phyloP scores from a whole-genome alignment of 176 grass and related monocot species.

The Carex cristatella region DNA sequence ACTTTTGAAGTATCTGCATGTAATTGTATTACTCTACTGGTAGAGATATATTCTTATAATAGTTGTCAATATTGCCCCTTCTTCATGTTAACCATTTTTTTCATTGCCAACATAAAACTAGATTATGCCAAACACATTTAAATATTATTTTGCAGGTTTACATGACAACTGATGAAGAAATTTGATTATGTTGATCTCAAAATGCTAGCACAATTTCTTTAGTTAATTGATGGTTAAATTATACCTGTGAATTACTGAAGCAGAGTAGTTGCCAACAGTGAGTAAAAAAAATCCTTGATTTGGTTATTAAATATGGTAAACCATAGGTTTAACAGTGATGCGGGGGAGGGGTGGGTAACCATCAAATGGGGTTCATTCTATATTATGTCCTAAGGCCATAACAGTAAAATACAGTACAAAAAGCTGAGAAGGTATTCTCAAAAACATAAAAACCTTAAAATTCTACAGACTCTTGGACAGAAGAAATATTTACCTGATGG shows the following conservation, averaged over 20 bases:
- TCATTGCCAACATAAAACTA: not conserved
- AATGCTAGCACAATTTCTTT: not conserved
- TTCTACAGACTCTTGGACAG: not conserved
- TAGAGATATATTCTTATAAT: not conserved
- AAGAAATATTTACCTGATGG: conserved; percentile 9
- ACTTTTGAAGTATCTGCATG: not conserved
- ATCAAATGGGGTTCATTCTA: not conserved
- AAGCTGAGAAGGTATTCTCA: not conserved
- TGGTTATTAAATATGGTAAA: not conserved
- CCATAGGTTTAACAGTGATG: not conserved
- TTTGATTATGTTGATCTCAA: not conserved
- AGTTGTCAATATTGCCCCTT: not conserved
- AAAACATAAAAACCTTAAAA: not conserved
- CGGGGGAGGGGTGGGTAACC: not conserved
- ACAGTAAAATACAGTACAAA: not conserved
- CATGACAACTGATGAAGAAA: not conserved
- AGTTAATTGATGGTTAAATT: not conserved
- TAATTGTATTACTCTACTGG: not conserved
- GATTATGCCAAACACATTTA: not conserved
- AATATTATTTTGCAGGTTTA: not conserved
- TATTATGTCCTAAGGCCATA: not conserved
- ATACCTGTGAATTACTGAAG: not conserved
- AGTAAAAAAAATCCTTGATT: not conserved
- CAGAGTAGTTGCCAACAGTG: not conserved
- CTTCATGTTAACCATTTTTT: not conserved